phyloP scores from a whole-genome alignment of 192 early-diverging fungal genomes.

The Oehlia diaphana region DNA sequence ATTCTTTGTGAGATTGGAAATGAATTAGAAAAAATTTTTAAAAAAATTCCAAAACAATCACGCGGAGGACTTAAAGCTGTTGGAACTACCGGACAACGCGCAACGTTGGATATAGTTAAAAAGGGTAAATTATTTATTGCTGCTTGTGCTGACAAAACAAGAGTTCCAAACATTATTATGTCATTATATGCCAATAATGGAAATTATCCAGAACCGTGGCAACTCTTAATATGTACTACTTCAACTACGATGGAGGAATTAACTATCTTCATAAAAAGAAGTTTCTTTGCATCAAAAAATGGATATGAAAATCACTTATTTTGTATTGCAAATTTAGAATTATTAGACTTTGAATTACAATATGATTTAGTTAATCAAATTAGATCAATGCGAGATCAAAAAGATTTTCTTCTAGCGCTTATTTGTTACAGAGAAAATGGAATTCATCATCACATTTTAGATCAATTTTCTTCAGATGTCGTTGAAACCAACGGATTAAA shows the following conservation, averaged over 20 bases:
- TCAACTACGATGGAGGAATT: conserved; percentile 29
- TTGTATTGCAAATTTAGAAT: too few species aligned
- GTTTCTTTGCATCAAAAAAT: conserved; percentile 26
- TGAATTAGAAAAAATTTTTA: neutral
- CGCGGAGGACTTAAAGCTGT: neutral
- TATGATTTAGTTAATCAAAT: too few species aligned
- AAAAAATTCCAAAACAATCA: neutral
- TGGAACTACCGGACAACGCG: neutral
- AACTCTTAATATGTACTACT: conserved; percentile 26
- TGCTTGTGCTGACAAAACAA: conserved; percentile 15
- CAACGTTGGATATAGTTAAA: conserved; percentile 10
- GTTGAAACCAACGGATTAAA: conserved; percentile 1
- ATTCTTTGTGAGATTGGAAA: conserved; percentile 5
- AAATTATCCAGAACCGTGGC: conserved; percentile 24
- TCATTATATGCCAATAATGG: conserved; percentile 28
- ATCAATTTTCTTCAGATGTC: conserved; percentile 26
- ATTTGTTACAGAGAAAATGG: neutral
- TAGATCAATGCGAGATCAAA: too few species aligned
- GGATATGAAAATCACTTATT: conserved; percentile 6
- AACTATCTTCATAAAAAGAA: conserved; percentile 19
- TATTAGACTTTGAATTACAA: too few species aligned
- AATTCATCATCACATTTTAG: conserved; percentile 28
- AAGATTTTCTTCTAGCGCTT: too few species aligned
- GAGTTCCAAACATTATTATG: conserved; percentile 24
- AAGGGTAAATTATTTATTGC: conserved; percentile 29